Conservation (phyloP, 2,329 filamentous ascomycete genomes). For the Fusarium sp. region DNA sequence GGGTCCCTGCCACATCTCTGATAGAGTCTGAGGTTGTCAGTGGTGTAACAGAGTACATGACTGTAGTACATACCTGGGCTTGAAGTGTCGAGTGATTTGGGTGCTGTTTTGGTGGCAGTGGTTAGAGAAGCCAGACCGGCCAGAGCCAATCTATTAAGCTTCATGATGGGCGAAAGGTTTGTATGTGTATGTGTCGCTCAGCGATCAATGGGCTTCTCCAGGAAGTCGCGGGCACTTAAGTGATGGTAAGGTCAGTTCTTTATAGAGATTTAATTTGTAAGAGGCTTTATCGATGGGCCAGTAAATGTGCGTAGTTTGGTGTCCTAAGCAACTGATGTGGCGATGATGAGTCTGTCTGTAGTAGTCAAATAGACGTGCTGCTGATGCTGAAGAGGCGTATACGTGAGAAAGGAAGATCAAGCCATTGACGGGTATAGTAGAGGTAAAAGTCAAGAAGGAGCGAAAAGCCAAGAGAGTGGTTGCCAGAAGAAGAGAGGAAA, state of each 20-base stretch:
- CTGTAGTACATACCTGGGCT: conserved; percentile 27
- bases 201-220: conserved; percentile 18
- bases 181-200: conserved; percentile 12
- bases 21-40: conserved; percentile 64
- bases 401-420: neutral
- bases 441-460: neutral
- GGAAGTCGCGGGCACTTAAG: conserved; percentile 13
- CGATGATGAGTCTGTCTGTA: conserved; percentile 4
- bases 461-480: neutral
- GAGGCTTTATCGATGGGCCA: neutral
- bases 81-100: conserved; percentile 35
- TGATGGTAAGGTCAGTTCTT: neutral
- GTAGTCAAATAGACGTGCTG: neutral
- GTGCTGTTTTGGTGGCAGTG: conserved; percentile 29
- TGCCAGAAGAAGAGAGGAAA: conserved; percentile 4
- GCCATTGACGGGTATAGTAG: conserved; percentile 7
- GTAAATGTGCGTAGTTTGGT: conserved; percentile 4
- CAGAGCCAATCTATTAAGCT: conserved; percentile 19
- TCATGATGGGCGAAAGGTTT: conserved; percentile 23
- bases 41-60: neutral
- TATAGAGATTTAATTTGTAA: neutral
- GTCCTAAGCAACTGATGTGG: neutral
- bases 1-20: conserved; percentile 67
- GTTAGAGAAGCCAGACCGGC: conserved; percentile 31
- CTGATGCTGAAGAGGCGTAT: neutral